Evolutionary conservation across 441 rosid genomes (phyloP).

Genomic region (Theobroma grandiflorum): DNA sequence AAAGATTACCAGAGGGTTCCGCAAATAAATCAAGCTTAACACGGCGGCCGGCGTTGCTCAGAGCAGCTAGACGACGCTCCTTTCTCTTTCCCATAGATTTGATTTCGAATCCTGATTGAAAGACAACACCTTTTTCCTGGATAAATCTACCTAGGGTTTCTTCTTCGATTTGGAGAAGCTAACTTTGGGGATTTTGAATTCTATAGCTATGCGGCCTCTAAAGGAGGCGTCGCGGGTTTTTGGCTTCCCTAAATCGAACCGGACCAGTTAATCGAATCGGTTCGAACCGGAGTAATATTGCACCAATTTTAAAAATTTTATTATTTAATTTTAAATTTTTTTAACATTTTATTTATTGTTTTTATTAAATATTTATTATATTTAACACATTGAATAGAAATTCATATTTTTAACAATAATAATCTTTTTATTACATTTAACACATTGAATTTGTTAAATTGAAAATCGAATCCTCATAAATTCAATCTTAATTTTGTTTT

Average conservation of each 20-base stretch:
- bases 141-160: background rate
- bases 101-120: background rate
- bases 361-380: too few relatives aligned
- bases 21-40: constrained; percentile 93
- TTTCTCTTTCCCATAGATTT: constrained; percentile 87
- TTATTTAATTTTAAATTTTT: too few relatives aligned
- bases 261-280: too few relatives aligned
- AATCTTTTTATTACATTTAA: too few relatives aligned
- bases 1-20: constrained; percentile 93
- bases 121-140: background rate
- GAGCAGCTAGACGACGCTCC: constrained; percentile 88
- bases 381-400: too few relatives aligned
- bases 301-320: too few relatives aligned
- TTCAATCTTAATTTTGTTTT: too few relatives aligned
- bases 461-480: too few relatives aligned
- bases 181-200: background rate
- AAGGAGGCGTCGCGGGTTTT: constrained; percentile 17
- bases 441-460: too few relatives aligned
- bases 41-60: constrained; percentile 85
- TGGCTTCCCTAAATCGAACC: background rate
- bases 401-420: too few relatives aligned
- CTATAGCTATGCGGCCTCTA: background rate
- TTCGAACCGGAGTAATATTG: too few relatives aligned
- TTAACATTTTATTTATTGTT: too few relatives aligned
- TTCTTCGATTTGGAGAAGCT: background rate